Evolutionary conservation across 345 rosid species (phyloP).

Genomic region (Crucihimalaya himalaica): DNA sequence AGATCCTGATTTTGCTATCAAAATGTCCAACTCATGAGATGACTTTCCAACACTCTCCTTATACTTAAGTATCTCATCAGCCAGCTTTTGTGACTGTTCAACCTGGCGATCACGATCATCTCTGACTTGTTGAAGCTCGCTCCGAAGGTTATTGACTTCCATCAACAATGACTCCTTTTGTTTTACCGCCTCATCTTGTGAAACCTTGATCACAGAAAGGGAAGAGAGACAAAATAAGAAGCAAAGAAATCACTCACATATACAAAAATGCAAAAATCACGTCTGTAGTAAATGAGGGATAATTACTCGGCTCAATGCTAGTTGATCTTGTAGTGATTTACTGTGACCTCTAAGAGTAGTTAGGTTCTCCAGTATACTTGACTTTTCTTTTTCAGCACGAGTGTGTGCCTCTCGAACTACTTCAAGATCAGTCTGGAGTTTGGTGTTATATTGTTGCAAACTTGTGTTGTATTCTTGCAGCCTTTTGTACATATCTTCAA

Average conservation of each 20-base stretch:
- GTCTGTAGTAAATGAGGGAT: neutral
- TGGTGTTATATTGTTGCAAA: slow-evolving; percentile 80
- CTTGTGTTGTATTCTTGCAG: slow-evolving; percentile 80
- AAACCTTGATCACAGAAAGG: slow-evolving; percentile 47
- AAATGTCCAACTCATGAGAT: slow-evolving; percentile 57
- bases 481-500: slow-evolving; percentile 73
- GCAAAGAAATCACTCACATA: neutral
- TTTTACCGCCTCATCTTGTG: slow-evolving; percentile 70
- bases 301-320: slow-evolving; percentile 67
- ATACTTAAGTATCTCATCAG: slow-evolving; percentile 56
- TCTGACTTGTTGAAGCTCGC: slow-evolving; percentile 79
- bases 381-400: slow-evolving; percentile 78
- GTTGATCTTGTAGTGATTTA: slow-evolving; percentile 78
- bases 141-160: slow-evolving; percentile 74
- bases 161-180: slow-evolving; percentile 60
- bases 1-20: slow-evolving; percentile 60
- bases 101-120: slow-evolving; percentile 86
- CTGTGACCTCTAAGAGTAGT: slow-evolving; percentile 82
- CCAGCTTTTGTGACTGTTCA: slow-evolving; percentile 55
- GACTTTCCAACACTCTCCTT: slow-evolving; percentile 81
- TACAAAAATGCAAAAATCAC: neutral
- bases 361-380: slow-evolving; percentile 76
- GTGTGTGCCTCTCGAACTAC: slow-evolving; percentile 55
- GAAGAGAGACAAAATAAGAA: neutral
- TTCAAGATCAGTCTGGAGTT: slow-evolving; percentile 70